phyloP scores from a whole-genome alignment of 257 asterid species.

The Solanum sejunctum region DNA sequence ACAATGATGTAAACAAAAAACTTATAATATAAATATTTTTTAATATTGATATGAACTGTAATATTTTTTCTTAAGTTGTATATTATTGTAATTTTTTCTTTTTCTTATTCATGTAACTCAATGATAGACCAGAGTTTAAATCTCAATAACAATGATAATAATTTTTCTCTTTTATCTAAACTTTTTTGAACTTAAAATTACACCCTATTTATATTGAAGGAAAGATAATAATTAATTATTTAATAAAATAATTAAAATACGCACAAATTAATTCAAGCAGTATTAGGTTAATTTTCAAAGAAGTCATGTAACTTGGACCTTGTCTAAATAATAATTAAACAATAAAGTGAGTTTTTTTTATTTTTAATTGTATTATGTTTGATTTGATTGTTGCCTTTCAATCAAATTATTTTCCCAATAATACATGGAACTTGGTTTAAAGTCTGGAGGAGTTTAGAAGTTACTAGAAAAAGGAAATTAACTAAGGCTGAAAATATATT shows the following conservation, averaged over 20 bases:
- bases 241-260: rapidly evolving
- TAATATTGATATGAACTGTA: no score
- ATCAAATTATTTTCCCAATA: not conserved
- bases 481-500: not conserved
- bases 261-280: rapidly evolving
- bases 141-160: not conserved
- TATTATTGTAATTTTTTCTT: no score
- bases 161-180: not conserved
- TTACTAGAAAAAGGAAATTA: not conserved
- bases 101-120: not conserved
- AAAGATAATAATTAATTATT: rapidly evolving
- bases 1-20: no score
- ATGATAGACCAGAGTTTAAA: not conserved
- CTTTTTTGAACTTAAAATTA: rapidly evolving
- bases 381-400: not conserved
- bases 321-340: not conserved
- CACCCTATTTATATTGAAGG: not conserved
- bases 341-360: not conserved
- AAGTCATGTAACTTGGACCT: not conserved
- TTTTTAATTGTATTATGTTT: not conserved
- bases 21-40: no score
- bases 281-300: not conserved
- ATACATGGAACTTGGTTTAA: not conserved
- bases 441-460: not conserved
- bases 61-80: no score